phyloP scores from a whole-genome alignment of 2,329 filamentous ascomycete species.

The Cercospora brassicicola region DNA sequence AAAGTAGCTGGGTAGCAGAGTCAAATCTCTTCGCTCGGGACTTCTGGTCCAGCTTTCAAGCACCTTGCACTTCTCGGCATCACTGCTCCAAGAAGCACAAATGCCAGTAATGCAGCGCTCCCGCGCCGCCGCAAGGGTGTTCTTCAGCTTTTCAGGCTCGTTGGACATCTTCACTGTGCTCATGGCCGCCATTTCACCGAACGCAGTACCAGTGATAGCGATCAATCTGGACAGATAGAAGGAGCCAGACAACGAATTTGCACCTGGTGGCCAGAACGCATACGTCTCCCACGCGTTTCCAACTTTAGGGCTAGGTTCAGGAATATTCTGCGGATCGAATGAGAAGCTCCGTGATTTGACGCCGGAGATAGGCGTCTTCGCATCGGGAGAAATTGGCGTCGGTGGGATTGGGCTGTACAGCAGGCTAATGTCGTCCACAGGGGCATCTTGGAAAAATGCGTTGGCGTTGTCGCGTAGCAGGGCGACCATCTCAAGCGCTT shows the following conservation, averaged over 20 bases:
- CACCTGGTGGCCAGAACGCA: conserved; percentile 93
- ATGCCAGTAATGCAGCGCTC: conserved; percentile 84
- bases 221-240: conserved; percentile 84
- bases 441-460: conserved; percentile 81
- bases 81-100: conserved; percentile 87
- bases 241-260: conserved; percentile 88
- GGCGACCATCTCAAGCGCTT: conserved; percentile 77
- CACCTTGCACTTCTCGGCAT: conserved; percentile 87
- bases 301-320: conserved; percentile 69
- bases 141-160: conserved; percentile 65
- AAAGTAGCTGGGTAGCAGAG: conserved; percentile 85
- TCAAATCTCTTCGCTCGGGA: conserved; percentile 78
- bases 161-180: conserved; percentile 60
- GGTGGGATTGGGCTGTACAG: conserved; percentile 77
- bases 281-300: conserved; percentile 86
- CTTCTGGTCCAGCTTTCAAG: conserved; percentile 92
- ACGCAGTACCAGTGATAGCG: conserved; percentile 78
- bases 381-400: conserved; percentile 66
- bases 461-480: conserved; percentile 77
- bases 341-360: conserved; percentile 66
- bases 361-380: conserved; percentile 48
- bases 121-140: conserved; percentile 72
- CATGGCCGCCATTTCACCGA: conserved; percentile 79
- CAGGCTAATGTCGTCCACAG: conserved; percentile 84
- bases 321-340: conserved; percentile 74